phyloP scores from a whole-genome alignment of 2,329 filamentous ascomycete species.

The Talaromyces sp. region DNA sequence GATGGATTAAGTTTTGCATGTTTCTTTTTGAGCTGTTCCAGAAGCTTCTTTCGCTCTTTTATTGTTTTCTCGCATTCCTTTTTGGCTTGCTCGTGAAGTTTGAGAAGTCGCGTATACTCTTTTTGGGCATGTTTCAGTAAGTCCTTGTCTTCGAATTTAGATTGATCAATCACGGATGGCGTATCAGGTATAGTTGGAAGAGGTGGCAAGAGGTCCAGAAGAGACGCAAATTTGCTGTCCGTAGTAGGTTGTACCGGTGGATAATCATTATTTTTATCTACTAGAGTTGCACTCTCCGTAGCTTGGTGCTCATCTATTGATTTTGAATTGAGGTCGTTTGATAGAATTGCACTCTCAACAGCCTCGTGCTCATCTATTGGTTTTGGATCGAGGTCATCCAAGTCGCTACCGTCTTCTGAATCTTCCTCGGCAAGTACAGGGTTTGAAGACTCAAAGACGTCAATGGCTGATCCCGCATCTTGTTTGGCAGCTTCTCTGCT shows the following conservation, averaged over 20 bases:
- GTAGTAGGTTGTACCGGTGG: not conserved
- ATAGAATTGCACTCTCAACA: too few species aligned
- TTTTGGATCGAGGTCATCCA: slow-evolving; percentile 4
- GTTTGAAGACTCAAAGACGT: not conserved
- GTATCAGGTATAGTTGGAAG: slow-evolving; percentile 49
- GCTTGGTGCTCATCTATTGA: not conserved
- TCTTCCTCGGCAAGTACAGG: not conserved
- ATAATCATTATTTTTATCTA: slow-evolving; percentile 1
- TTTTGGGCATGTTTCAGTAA: slow-evolving; percentile 64
- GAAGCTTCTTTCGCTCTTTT: slow-evolving; percentile 19
- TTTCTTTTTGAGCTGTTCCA: slow-evolving; percentile 28
- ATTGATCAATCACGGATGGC: slow-evolving; percentile 52
- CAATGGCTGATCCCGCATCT: not conserved
- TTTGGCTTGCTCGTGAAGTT: slow-evolving; percentile 60
- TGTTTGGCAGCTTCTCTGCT: not conserved
- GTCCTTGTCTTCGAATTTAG: slow-evolving; percentile 57
- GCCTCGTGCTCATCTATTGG: not conserved
- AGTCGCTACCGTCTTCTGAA: not conserved
- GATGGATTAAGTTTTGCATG: slow-evolving; percentile 16
- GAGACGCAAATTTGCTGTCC: not conserved
- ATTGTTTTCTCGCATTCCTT: slow-evolving; percentile 62
- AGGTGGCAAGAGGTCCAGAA: slow-evolving; percentile 32
- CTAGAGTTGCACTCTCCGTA: not conserved
- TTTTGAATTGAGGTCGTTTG: slow-evolving; percentile 1
- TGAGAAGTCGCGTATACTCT: slow-evolving; percentile 57